Conservation (phyloP, 1,284 basidiomycete genomes). For the Veloporphyrellus conicus region DNA sequence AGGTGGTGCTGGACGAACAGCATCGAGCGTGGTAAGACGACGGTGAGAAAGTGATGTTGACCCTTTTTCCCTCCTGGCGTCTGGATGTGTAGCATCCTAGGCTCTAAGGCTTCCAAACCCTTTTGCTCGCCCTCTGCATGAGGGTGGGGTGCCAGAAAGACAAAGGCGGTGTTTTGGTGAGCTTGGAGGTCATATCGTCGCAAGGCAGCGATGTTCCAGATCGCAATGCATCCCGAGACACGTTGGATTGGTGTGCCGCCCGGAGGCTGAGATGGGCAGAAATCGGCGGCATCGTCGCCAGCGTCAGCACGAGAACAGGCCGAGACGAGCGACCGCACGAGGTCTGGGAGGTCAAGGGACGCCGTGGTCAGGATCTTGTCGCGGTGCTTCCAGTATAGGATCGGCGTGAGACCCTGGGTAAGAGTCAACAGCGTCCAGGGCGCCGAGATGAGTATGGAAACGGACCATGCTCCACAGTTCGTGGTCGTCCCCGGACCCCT, state of each 20-base stretch:
- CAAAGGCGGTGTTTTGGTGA: slow-evolving; percentile 5
- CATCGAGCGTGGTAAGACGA: slow-evolving; percentile 48
- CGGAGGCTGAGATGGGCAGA: not conserved
- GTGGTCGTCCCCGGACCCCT: slow-evolving; percentile 88
- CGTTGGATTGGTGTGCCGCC: slow-evolving; percentile 32
- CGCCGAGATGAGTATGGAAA: slow-evolving; percentile 8
- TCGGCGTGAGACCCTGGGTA: slow-evolving; percentile 64
- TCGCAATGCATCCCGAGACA: slow-evolving; percentile 37
- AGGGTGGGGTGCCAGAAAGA: slow-evolving; percentile 17
- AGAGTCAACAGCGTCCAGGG: too few relatives aligned
- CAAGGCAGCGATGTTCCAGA: slow-evolving; percentile 36
- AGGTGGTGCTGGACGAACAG: slow-evolving; percentile 47
- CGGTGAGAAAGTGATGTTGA: slow-evolving; percentile 47
- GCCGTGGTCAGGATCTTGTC: slow-evolving; percentile 44
- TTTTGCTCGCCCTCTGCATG: too few relatives aligned
- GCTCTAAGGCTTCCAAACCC: not conserved
- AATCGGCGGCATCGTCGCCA: not conserved
- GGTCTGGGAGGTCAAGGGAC: slow-evolving; percentile 45
- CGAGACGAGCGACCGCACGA: slow-evolving; percentile 47
- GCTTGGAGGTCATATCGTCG: slow-evolving; percentile 3
- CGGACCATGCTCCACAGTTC: slow-evolving; percentile 78
- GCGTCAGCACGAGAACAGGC: not conserved
- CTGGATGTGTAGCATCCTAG: slow-evolving; percentile 29
- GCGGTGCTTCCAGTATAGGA: slow-evolving; percentile 65
- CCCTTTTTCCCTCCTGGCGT: slow-evolving; percentile 50